phyloP scores from a whole-genome alignment of 2,329 filamentous ascomycete species.

The Trichoderma sp. region DNA sequence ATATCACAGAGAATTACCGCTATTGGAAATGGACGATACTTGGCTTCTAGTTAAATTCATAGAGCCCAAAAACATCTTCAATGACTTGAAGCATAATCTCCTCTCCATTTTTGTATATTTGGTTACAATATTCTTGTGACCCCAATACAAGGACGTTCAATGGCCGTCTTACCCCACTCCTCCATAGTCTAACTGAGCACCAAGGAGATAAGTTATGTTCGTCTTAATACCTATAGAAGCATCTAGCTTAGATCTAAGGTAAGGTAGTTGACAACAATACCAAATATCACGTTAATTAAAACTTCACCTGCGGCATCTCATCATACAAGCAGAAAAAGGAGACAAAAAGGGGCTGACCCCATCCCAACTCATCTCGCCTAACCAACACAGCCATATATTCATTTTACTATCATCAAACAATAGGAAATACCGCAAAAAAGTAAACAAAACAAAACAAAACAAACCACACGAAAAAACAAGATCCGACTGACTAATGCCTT shows the following conservation, averaged over 20 bases:
- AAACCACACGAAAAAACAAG: not conserved
- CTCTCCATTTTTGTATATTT: too few species aligned
- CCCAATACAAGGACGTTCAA: too few species aligned
- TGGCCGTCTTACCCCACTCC: too few species aligned
- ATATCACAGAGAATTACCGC: not conserved
- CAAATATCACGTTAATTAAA: not conserved
- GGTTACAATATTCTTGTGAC: too few species aligned
- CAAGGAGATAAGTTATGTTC: too few species aligned
- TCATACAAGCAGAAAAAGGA: not conserved
- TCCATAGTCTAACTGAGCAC: too few species aligned
- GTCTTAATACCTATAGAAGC: too few species aligned
- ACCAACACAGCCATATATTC: slow-evolving; percentile 5
- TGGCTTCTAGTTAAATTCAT: too few species aligned
- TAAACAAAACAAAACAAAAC: not conserved
- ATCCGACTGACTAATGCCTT: not conserved
- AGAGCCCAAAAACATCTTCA: too few species aligned
- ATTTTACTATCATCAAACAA: slow-evolving; percentile 6
- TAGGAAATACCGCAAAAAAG: not conserved
- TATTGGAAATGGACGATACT: too few species aligned
- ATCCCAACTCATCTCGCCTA: slow-evolving; percentile 13
- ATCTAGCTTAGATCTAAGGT: too few species aligned
- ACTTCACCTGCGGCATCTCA: not conserved
- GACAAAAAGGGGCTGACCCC: not conserved
- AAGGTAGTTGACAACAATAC: not conserved
- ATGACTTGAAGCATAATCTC: too few species aligned